Evolutionary conservation across 768 basidiomycete genomes (phyloP).

Genomic region (Mycena floridula): DNA sequence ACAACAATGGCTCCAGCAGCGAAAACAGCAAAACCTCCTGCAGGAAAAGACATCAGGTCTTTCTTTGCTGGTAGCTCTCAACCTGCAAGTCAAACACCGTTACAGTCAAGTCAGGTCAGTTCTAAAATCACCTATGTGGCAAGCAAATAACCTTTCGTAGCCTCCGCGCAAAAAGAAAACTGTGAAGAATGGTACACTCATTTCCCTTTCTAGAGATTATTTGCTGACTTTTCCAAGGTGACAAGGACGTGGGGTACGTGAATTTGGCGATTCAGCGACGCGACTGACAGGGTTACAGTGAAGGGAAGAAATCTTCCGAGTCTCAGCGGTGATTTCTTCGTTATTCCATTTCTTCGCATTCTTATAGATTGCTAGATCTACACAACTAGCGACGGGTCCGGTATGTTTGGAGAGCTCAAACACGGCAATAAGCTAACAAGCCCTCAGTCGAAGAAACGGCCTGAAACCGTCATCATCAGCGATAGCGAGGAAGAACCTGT

Average conservation of each 20-base stretch:
- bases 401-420: constrained; percentile 17
- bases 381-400: background rate
- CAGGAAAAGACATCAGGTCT: constrained; percentile 5
- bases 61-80: constrained; percentile 4
- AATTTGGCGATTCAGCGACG: no score
- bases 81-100: background rate
- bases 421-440: constrained; percentile 8
- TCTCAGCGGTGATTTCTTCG: constrained; percentile 8
- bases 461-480: background rate
- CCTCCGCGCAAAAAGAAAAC: background rate
- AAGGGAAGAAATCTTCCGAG: constrained; percentile 22
- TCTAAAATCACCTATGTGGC: background rate
- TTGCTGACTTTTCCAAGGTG: no score
- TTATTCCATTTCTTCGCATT: constrained; percentile 1
- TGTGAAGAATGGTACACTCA: no score
- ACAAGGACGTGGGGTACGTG: no score
- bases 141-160: background rate
- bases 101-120: background rate
- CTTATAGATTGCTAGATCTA: background rate
- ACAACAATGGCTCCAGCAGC: background rate
- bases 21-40: background rate
- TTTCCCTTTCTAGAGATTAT: no score
- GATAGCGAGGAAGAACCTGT: background rate
- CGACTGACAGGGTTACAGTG: no score
- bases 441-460: background rate